These are phyloP conservation scores for Quambalaria eucalypti DNA, from an alignment of 1,284 basidiomycete genomes.

Conservation along the genomic window DNA sequence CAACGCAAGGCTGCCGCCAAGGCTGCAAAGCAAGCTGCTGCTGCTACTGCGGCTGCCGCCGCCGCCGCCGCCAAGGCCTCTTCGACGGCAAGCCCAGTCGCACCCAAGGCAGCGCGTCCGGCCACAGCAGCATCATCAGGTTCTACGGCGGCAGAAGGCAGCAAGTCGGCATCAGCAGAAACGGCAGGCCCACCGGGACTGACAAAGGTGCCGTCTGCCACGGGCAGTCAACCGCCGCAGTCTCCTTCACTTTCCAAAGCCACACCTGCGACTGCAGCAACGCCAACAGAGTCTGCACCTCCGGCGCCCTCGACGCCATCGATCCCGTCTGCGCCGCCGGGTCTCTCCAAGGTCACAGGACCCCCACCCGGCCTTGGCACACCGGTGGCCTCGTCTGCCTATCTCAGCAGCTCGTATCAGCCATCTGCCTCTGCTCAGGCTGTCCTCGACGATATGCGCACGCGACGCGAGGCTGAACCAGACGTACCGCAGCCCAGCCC, in stretches of 20 bases:
- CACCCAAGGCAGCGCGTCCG: too few species aligned
- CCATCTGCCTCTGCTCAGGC: constrained; percentile 75
- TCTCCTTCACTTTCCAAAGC: background rate
- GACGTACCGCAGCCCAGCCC: constrained; percentile 50
- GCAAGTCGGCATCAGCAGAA: background rate
- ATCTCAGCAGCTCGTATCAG: constrained; percentile 58
- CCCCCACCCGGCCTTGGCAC: constrained; percentile 2
- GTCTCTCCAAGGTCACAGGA: constrained; percentile 4
- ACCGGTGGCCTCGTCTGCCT: constrained; percentile 47
- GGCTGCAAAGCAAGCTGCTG: background rate
- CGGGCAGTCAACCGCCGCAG: too few species aligned
- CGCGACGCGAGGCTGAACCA: constrained; percentile 65
- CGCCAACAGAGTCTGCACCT: background rate
- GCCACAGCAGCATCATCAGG: too few species aligned
- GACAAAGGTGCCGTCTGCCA: too few species aligned
- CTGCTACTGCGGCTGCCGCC: background rate
- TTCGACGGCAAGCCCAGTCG: too few species aligned
- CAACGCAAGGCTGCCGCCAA: too few species aligned
- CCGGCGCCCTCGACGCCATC: background rate
- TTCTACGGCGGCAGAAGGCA: too few species aligned
- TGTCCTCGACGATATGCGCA: constrained; percentile 70
- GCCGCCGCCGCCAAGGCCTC: background rate
- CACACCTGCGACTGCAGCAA: background rate
- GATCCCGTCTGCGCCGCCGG: constrained; percentile 6
- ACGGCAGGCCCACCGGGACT: background rate